These are phyloP conservation scores for Tulasnella sp. DNA, from an alignment of 768 basidiomycete species.

Conservation along the genomic window DNA sequence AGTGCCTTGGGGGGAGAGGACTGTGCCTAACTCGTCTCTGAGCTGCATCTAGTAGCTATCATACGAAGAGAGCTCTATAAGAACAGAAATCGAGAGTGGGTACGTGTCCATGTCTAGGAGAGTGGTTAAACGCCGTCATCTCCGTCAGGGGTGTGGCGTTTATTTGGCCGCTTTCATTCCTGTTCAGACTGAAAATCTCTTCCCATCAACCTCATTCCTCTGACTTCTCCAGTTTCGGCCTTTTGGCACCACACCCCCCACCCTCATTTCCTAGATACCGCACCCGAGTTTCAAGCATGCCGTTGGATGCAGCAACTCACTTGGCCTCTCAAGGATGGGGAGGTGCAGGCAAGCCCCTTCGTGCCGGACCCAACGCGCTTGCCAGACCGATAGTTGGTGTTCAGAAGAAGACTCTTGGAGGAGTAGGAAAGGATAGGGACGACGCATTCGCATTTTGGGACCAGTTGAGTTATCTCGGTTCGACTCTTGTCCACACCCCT, in stretches of 20 bases:
- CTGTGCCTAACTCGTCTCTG: too few relatives aligned
- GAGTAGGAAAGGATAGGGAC: slow-evolving; percentile 87
- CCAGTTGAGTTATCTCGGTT: slow-evolving; percentile 54
- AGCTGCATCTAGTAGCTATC: too few relatives aligned
- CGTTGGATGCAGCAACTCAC: slow-evolving; percentile 34
- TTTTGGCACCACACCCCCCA: background rate
- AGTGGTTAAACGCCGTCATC: background rate
- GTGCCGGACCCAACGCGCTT: slow-evolving; percentile 57
- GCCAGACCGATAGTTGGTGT: slow-evolving; percentile 65
- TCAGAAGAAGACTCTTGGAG: slow-evolving; percentile 78
- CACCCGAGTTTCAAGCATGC: background rate
- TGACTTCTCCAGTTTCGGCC: background rate
- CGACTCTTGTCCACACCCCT: background rate
- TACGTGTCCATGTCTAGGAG: too few relatives aligned
- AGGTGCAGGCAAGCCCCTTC: slow-evolving; percentile 78
- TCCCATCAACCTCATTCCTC: background rate
- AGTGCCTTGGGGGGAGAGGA: too few relatives aligned
- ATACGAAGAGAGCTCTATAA: too few relatives aligned
- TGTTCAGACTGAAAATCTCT: background rate
- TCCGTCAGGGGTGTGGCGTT: background rate
- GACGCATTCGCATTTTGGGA: slow-evolving; percentile 98
- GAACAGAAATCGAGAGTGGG: too few relatives aligned
- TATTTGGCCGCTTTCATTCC: background rate
- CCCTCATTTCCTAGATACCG: background rate
- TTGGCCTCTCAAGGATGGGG: slow-evolving; percentile 80